Evolutionary conservation across 1,139 yeast species (phyloP), one percentile per base, ranked within the genome.

Genomic region (Meyerozyma carpophila): DNA sequence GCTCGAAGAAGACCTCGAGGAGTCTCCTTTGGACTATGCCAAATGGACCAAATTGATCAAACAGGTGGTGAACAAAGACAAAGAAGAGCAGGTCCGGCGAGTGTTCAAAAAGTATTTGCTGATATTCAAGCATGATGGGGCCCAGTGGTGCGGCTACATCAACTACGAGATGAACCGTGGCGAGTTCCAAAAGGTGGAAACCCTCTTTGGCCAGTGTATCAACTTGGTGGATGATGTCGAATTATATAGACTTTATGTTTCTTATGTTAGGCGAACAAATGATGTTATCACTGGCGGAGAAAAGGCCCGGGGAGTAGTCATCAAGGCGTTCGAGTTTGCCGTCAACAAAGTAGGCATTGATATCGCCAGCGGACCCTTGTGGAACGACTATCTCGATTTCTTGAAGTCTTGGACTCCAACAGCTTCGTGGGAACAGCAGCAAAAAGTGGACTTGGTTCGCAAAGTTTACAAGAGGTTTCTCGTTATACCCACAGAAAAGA

Each of bases 371-470:
- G 85, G 86, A 28, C 71, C 72, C 2, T 68, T 93, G 43, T 93
- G 97, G 96, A 73, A 75, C 41, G 95, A 88, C 55, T 93, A 88
- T 58, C 63, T 93, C 31, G 83, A 75, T n/a, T 91, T 90, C 55
- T 72, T 91, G 49, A 84, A 82, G 53, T 69, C 79, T 37, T 85
- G 93, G 85, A 85, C 84, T 28, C 88, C 95, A 1, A 68, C 81
- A 13, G 83, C 88, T 36, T 79, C 84, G 39, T 88, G 95, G 88
- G 98, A 91, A 58, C 85, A 82, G 52, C 94, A 87, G 58, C 94
- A 87, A 55, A 84, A 87, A 51, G 74, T 78, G 55, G 96, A 89
- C 57, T 70, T 84, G 55, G 77, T 87, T 42, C 73, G 98, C 55
- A 84, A 83, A 54, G 77, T 85, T 5, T 89, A 84, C 62, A 81